These are phyloP conservation scores for Macrolepiota albuminosa DNA, from an alignment of 768 basidiomycete species.

Conservation along the genomic window DNA sequence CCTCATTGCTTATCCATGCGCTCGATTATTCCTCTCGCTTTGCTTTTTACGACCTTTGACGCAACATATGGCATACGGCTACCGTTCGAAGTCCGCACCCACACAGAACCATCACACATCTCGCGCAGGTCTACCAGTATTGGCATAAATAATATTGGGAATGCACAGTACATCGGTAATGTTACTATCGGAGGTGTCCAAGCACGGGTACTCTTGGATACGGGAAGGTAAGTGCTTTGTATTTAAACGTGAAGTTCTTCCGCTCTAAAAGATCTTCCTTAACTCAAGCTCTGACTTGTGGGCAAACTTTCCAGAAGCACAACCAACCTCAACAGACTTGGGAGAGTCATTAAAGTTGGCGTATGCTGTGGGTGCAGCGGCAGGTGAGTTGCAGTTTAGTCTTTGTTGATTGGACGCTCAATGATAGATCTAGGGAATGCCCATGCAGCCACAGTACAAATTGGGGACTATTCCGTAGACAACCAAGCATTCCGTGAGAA, in stretches of 20 bases:
- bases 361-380: conserved; percentile 67
- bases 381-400: conserved; percentile 33
- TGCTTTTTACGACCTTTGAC: conserved; percentile 35
- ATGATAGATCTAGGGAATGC: conserved; percentile 41
- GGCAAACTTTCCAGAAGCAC: conserved; percentile 47
- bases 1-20: conserved; percentile 27
- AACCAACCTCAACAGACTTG: conserved; percentile 47
- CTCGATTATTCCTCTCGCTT: conserved; percentile 38
- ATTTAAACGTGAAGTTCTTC: neutral
- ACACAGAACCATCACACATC: conserved; percentile 20
- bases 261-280: neutral
- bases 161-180: conserved; percentile 70
- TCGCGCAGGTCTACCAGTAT: conserved; percentile 30
- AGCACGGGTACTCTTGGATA: conserved; percentile 65
- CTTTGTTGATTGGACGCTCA: neutral
- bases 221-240: conserved; percentile 54
- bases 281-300: conserved; percentile 65
- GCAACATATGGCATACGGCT: conserved; percentile 32
- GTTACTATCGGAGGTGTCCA: conserved; percentile 58
- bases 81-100: conserved; percentile 33
- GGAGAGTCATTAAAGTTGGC: conserved; percentile 51
- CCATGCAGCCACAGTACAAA: conserved; percentile 43
- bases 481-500: conserved; percentile 68
- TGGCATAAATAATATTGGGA: conserved; percentile 58
- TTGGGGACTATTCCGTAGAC: conserved; percentile 53